Base-by-base conservation (phyloP, 805 yeast species). In the Metahyphopichia silvanorum region DNA sequence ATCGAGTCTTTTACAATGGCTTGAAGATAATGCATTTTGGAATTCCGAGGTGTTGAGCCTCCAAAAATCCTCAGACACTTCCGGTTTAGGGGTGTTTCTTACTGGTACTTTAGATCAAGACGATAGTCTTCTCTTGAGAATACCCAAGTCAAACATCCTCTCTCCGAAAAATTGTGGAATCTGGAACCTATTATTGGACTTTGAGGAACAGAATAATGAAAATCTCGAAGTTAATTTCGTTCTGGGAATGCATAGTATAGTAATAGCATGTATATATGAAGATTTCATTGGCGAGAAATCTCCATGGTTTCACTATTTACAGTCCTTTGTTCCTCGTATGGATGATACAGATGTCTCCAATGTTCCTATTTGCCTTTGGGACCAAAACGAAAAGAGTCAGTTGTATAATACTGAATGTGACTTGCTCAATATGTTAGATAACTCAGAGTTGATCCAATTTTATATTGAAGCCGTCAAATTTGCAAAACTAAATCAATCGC, bases 51-150 rank as follows among this genome's bases (percentile, higher is more conserved):
- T 61, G 2, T 24, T 44, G 25, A 32, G 31, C 12, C 25, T 38
- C 7, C 29, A 24, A 13, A 20, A 21, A 15, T 43, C 51, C 2
- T 24, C 24, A n/a, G n/a, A 28, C 7, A 20, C 38, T 17, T 87
- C 86, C 2, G 95, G 95, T 1, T 42, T 76, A 2, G 95, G 95
- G 5, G 91, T 87, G 0, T 83, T 82, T 51, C 80, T 84, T 25
- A 15, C 11, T 12, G 22, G 16, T 23, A 38, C 39, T 8, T 38
- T 34, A n/a, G 41, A 39, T n/a, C 60, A 52, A 7, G 39, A 42
- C 2, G 61, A 61, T 30, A 52, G 50, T 14, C 46, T 71, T 6
- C 48, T 84, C 2, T 53, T 82, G 16, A 60, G 86, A 43, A 61
- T 84, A 0, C 82, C 83, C n/a, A 84, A 84, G 50, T 47, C 63